phyloP scores from a whole-genome alignment of 2,329 filamentous ascomycete genomes.

The Elsinoe arachidis region DNA sequence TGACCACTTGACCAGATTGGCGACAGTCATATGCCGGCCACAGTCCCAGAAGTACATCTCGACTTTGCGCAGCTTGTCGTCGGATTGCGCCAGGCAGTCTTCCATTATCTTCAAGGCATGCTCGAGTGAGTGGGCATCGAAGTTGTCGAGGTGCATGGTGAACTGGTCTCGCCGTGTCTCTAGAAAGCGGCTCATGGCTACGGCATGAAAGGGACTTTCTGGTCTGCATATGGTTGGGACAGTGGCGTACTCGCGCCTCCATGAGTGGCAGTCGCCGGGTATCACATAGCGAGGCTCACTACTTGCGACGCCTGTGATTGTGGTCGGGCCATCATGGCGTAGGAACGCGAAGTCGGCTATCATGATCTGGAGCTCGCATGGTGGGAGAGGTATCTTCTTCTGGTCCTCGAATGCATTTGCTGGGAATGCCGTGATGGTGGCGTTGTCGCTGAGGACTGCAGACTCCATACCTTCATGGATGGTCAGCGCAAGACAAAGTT shows the following conservation, averaged over 20 bases:
- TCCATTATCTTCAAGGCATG: neutral
- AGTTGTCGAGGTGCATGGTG: neutral
- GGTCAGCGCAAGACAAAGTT: too few relatives aligned
- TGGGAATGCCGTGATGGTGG: too few relatives aligned
- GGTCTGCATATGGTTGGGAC: neutral
- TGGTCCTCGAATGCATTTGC: too few relatives aligned
- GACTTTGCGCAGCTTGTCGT: neutral
- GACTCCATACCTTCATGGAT: too few relatives aligned
- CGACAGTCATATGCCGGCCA: neutral
- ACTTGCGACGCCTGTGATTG: neutral
- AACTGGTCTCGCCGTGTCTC: neutral
- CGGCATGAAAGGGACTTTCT: neutral
- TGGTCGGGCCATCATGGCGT: neutral
- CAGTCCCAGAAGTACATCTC: conserved; percentile 1
- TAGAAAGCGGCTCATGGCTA: neutral
- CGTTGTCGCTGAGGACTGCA: too few relatives aligned
- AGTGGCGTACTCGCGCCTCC: neutral
- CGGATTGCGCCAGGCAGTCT: neutral
- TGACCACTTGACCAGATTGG: conserved; percentile 6
- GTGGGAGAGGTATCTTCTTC: too few relatives aligned
- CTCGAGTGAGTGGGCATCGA: conserved; percentile 3
- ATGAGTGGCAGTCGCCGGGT: neutral
- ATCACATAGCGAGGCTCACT: neutral
- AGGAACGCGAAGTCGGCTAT: neutral
- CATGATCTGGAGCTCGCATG: neutral